Conservation (phyloP, 164 flowering plant species). For the Annona cherimola region DNA sequence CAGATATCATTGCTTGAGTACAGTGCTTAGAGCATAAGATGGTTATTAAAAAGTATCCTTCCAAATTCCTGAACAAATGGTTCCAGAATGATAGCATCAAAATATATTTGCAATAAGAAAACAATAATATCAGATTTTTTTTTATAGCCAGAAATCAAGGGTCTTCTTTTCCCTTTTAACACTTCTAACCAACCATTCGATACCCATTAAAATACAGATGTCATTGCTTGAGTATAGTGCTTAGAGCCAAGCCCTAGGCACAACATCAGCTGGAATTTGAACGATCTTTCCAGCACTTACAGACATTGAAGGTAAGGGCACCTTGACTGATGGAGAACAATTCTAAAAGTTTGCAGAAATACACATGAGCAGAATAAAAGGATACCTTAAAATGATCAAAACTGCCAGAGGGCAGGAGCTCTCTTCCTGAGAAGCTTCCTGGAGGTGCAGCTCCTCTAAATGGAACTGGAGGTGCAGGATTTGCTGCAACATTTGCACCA, state of each 20-base stretch:
- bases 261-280: background rate
- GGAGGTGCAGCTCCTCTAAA: constrained; percentile 32
- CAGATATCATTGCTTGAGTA: background rate
- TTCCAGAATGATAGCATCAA: no score
- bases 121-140: background rate
- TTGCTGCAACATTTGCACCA: constrained; percentile 35
- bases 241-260: background rate
- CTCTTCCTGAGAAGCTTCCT: constrained; percentile 30
- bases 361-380: constrained; percentile 6
- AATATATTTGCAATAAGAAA: background rate
- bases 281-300: background rate
- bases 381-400: constrained; percentile 39
- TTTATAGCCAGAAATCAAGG: background rate
- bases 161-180: background rate
- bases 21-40: background rate
- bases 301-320: background rate
- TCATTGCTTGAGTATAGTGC: background rate
- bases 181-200: background rate
- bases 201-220: background rate
- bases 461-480: constrained; percentile 35
- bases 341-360: background rate
- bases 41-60: background rate
- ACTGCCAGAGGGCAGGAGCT: constrained; percentile 33
- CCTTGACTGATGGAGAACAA: background rate
- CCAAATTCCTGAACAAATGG: background rate